These are phyloP conservation scores for Cucurbita pepo DNA, from an alignment of 306 rosid genomes.

Conservation along the genomic window DNA sequence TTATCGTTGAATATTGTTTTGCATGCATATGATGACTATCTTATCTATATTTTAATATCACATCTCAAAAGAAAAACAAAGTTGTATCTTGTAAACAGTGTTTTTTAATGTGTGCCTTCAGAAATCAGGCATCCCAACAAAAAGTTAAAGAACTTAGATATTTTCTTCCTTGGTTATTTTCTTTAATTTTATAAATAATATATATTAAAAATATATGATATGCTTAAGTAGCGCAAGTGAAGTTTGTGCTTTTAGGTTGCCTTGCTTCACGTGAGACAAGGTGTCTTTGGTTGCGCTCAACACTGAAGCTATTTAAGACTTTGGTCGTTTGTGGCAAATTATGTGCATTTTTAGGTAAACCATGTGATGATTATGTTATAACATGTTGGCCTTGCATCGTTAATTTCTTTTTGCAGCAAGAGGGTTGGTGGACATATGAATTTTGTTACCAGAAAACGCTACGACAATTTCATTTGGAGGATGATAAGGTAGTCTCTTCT, in stretches of 20 bases:
- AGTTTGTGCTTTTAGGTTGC: background rate
- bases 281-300: background rate
- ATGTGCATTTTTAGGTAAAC: background rate
- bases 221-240: background rate
- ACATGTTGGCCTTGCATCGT: background rate
- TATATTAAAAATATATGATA: background rate
- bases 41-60: background rate
- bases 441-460: conserved; percentile 71
- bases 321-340: background rate
- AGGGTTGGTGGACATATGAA: conserved; percentile 98
- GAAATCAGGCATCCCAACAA: background rate
- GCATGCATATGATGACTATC: background rate
- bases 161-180: background rate
- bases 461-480: conserved; percentile 78
- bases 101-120: background rate
- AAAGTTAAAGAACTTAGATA: background rate
- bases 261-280: background rate
- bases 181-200: background rate
- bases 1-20: conserved; percentile 5
- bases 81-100: background rate
- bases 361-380: background rate
- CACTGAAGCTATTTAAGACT: background rate
- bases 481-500: conserved; percentile 45
- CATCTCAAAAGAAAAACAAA: background rate
- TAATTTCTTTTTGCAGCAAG: conserved; percentile 53